Percentiles rank a stretch among this genome's conserved stretches.
Conservation (phyloP, 2,329 filamentous ascomycete species). For the Periconia macrospinosa region DNA sequence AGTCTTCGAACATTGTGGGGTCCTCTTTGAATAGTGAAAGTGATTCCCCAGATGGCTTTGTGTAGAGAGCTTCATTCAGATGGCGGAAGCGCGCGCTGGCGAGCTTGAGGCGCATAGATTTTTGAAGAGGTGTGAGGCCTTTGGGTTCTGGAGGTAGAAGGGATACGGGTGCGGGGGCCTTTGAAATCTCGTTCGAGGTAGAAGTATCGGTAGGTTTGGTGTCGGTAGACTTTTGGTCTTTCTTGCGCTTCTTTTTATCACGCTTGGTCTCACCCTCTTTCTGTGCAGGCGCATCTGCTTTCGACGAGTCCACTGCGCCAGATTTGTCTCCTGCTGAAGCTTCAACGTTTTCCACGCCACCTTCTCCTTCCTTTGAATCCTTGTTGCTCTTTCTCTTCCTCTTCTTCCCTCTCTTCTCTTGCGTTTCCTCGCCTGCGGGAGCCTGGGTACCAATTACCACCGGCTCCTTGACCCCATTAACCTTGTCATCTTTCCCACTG, state of each 20-base stretch:
- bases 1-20: slow-evolving; percentile 93
- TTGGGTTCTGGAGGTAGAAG: slow-evolving; percentile 42
- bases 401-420: slow-evolving; percentile 41
- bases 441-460: slow-evolving; percentile 67
- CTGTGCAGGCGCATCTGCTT: background rate
- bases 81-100: slow-evolving; percentile 95
- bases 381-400: slow-evolving; percentile 34
- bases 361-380: slow-evolving; percentile 23
- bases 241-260: slow-evolving; percentile 41
- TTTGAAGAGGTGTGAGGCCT: slow-evolving; percentile 88
- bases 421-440: slow-evolving; percentile 31
- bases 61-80: slow-evolving; percentile 96
- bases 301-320: slow-evolving; percentile 14
- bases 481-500: slow-evolving; percentile 37
- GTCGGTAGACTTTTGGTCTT: slow-evolving; percentile 30
- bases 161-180: slow-evolving; percentile 38
- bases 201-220: slow-evolving; percentile 5
- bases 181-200: slow-evolving; percentile 16
- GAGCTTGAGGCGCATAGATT: slow-evolving; percentile 92
- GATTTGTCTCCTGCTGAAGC: slow-evolving; percentile 27
- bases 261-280: slow-evolving; percentile 29
- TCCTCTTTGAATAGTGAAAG: slow-evolving; percentile 78
- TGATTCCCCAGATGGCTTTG: slow-evolving; percentile 81
- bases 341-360: slow-evolving; percentile 21
- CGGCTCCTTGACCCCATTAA: slow-evolving; percentile 62